A percentile compares a stretch with the other conserved stretches of the same genome.
Evolutionary conservation across 306 rosid species (phyloP).

Genomic region (Prunus mira): DNA sequence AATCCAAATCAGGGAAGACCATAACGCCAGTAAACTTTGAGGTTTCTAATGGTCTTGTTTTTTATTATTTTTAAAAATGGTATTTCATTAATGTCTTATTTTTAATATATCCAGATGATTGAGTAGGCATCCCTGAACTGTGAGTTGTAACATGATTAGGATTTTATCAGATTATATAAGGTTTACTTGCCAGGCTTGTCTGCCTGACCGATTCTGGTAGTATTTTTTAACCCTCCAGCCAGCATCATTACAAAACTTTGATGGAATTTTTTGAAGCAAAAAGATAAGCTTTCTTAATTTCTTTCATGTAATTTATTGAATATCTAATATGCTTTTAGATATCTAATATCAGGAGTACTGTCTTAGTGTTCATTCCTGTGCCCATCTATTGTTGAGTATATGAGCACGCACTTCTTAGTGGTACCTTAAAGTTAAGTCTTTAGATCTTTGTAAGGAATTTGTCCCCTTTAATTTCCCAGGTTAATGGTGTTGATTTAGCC

Average conservation of each 20-base stretch:
- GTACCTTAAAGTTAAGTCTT: not conserved
- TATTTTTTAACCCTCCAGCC: not conserved
- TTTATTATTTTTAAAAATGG: not conserved
- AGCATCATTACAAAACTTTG: not conserved
- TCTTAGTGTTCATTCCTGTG: not conserved
- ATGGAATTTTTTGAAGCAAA: not conserved
- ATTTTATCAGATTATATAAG: not conserved
- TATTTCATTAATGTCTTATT: constrained; percentile 6
- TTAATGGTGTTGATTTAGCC: constrained; percentile 49
- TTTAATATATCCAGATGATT: not conserved
- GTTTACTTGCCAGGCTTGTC: not conserved
- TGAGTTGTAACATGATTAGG: not conserved
- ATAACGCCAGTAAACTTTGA: constrained; percentile 51
- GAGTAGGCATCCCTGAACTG: not conserved
- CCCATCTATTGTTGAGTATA: not conserved
- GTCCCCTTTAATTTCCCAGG: constrained; percentile 27
- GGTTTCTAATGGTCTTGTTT: constrained; percentile 26
- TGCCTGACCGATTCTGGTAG: not conserved
- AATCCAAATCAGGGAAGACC: constrained; percentile 41
- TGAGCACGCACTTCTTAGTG: not conserved
- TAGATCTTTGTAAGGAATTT: not conserved
- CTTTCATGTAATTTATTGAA: not conserved
- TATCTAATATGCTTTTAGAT: not conserved
- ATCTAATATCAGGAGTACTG: not conserved
- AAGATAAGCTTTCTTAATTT: not conserved